Base-by-base conservation (phyloP, 495 filamentous ascomycete species). In the Aspergillus panamensis region DNA sequence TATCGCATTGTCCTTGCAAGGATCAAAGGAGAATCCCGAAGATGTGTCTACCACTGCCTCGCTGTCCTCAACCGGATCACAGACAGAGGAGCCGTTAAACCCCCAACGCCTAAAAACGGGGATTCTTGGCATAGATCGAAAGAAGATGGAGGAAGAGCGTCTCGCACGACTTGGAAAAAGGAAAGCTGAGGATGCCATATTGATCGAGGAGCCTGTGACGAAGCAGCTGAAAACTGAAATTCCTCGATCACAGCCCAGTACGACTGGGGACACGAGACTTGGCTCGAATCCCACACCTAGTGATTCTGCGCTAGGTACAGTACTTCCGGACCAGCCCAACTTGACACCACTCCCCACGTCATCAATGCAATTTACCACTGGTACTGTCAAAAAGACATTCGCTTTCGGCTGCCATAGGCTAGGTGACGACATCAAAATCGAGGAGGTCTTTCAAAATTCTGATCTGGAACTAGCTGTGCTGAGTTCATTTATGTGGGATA, bases 401-500 rank as follows among this genome's bases (percentile, higher is more conserved):
- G 83, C 79, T 0, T 69, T 73, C 21, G 81, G 83, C 5, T 77
- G 78, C 43, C 68, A 73, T 0, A 77, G 90, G 29, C 67, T 62
- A 0, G 78, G 72, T 2, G 77, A 92, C 44, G 91, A 96, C 54
- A 91, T 97, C 64, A 95, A 85, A 62, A 84, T 98, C 40, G 91
- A 96, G 66, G 94, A 97, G 65, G 86, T 97, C 1, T 70, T 98
- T 0, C 87, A 95, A 66, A 82, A 81, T 40, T 67, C 79, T 6
- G 80, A 87, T 35, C 77, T 97, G 0, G 74, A 86, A 17, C 74
- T 90, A 19, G 94, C 91, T 0, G 81, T 97, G 1, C 71, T 98
- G 3, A 94, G 91, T 60, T 88, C 93, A 2, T 98, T 87, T 58
- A 81, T 93, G 62, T 92, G 90, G 86, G 89, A 97, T 62, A 79